Evolutionary conservation across 768 basidiomycete species (phyloP).

Genomic region (Amylocystis lapponica): DNA sequence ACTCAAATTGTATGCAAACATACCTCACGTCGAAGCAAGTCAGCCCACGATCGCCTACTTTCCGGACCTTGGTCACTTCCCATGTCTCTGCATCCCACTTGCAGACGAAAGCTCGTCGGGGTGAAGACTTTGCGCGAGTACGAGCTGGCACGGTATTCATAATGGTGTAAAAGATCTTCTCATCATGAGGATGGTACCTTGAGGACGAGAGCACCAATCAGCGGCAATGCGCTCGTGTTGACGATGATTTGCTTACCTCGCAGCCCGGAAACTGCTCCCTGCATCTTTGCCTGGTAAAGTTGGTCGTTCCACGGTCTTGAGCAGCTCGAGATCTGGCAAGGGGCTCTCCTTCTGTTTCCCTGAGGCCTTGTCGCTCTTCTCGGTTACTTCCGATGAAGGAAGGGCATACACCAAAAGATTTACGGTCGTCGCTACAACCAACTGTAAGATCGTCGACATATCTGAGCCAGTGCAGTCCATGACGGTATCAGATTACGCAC

Average conservation of each 20-base stretch:
- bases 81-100: constrained; percentile 74
- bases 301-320: constrained; percentile 53
- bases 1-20: constrained; percentile 11
- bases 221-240: too few relatives aligned
- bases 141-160: constrained; percentile 66
- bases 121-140: constrained; percentile 44
- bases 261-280: constrained; percentile 60
- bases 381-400: constrained; percentile 31
- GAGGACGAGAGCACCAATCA: constrained; percentile 2
- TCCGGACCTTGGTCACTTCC: constrained; percentile 59
- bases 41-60: constrained; percentile 72
- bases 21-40: constrained; percentile 91
- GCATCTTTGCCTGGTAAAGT: constrained; percentile 37
- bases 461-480: neutral
- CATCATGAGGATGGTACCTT: constrained; percentile 54
- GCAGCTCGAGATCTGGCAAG: constrained; percentile 31
- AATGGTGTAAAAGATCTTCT: constrained; percentile 57
- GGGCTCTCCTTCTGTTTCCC: constrained; percentile 37
- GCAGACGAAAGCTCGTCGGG: constrained; percentile 56
- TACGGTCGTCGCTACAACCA: constrained; percentile 60
- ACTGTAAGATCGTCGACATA: constrained; percentile 32
- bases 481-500: constrained; percentile 32
- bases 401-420: constrained; percentile 60
- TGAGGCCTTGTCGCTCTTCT: constrained; percentile 23
- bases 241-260: constrained; percentile 45